Base-by-base conservation (phyloP, 441 rosid genomes). In the Populus hybrid region DNA sequence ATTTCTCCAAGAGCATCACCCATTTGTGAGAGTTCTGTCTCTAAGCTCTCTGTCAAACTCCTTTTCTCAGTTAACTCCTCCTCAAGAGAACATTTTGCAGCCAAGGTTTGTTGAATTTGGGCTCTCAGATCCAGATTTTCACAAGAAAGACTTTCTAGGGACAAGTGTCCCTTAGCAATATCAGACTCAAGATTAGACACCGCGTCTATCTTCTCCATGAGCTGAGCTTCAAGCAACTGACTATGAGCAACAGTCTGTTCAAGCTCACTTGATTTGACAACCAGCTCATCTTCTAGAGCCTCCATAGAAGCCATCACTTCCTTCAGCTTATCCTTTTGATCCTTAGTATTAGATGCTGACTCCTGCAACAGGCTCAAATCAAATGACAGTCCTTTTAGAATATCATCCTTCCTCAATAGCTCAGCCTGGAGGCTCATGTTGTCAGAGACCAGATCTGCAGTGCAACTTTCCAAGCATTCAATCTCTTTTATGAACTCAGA, bases 361-460 rank as follows among this genome's bases (percentile, higher is more conserved):
- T 96, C 99, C 82, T 96, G 99, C 82, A 96, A 80, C 80, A 94
- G 83, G 85, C 97, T 91, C 76, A 96, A 85, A 86, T 96, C 99
- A 88, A 96, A 96, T 81, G 84, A 85, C 78, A 96, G 81, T 70
- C 98, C 99, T 73, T 88, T 89, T 38, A 94, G 70, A 85, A 96
- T 87, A 36, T 92, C 96, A 77, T 96, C 95, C 82, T 94, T 96
- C 88, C 98, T 92, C 72, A 79, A 80, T 82, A 96, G 80, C 87
- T 96, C 97, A 61, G 82, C 86, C 75, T 80, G 91, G 80, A 94
- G 70, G 79, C 67, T 84, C 64, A 59, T 71, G 85, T 90, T 93
- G 77, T 90, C 93, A 78, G 85, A 84, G 75, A 85, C 80, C 78
- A 95, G 76, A 71, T 87, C 91, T 76, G 88, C 84, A 66, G 86